Evolutionary conservation across 176 grass and related monocot species (phyloP), one percentile per base, ranked within the genome.

Genomic region (Thinopyrum elongatum): DNA sequence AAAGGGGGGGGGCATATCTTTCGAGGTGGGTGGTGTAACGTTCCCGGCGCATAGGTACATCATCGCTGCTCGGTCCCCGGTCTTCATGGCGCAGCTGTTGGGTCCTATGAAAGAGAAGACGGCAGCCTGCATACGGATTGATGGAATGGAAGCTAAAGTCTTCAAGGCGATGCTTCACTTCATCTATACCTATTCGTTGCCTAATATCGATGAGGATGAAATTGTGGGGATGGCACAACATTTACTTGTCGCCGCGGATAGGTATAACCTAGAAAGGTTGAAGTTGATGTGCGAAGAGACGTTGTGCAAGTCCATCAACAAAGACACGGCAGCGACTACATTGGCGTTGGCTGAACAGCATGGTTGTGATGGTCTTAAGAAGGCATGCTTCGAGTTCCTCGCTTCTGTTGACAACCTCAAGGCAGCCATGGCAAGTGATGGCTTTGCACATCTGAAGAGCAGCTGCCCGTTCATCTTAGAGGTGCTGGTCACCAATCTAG

Each of bases 161-260:
- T 74, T 74, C 41, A 47, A 74, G 71, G 71, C 7, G 25, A 74
- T 74, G 71, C 71, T 74, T 8, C 41, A 74, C 41, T 74, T 49
- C 25, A 74, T 74, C 41, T 74, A 74, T 0, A 2, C 71, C 1
- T 41, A 49, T 25, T 47, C 25, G 4, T 8, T 74, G 41, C 41
- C 71, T 12, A 1, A 49, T 3, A 49, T 49, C 10, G 41, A 28
- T 0, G 41, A 74, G 41, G 41, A 74, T 0, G 41, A 74, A 49
- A 49, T 5, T 2, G 25, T 49, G 15, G 7, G 16, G 71, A 74
- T 74, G 71, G 14, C 71, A 19, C 41, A 47, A 5, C 41, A 74
- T 74, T 10, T 74, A 16, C 71, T 74, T 19, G 71, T 49, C 25
- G 71, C 71, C 15, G 42, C 71, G 4, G 39, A 74, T 47, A 74